Percentiles rank a stretch among this genome's conserved stretches.
Evolutionary conservation across 495 filamentous ascomycete species (phyloP).

Genomic region (Lasiosphaeria miniovina): DNA sequence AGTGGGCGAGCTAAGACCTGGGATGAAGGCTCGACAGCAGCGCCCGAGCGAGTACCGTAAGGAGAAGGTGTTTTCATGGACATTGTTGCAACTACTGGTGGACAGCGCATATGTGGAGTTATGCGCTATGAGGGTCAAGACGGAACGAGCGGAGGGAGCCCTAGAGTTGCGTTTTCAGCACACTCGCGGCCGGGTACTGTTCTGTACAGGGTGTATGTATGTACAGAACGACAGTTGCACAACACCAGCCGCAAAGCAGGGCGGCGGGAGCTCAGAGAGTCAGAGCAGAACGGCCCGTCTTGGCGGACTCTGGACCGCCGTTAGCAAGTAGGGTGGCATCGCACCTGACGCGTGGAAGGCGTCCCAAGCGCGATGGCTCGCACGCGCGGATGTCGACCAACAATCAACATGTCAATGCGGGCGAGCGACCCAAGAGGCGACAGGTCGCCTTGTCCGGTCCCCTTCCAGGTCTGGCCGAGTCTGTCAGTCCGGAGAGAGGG

Average conservation of each 20-base stretch:
- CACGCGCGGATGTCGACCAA: slow-evolving; percentile 17
- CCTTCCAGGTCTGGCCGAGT: background rate
- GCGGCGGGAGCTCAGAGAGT: no score
- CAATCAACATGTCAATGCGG: slow-evolving; percentile 28
- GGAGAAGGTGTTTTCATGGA: slow-evolving; percentile 3
- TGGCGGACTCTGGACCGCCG: slow-evolving; percentile 12
- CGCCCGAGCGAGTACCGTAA: background rate
- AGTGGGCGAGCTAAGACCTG: background rate
- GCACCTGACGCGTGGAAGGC: slow-evolving; percentile 24
- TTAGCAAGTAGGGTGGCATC: slow-evolving; percentile 19
- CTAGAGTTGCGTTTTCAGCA: slow-evolving; percentile 2
- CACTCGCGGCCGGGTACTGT: background rate
- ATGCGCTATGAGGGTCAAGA: slow-evolving; percentile 11
- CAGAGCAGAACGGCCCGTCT: background rate
- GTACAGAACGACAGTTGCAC: background rate
- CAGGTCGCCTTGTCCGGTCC: background rate
- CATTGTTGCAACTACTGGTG: slow-evolving; percentile 17
- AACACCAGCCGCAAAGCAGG: no score
- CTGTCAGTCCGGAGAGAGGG: no score
- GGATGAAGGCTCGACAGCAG: background rate
- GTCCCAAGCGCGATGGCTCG: slow-evolving; percentile 17
- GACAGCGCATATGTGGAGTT: slow-evolving; percentile 18
- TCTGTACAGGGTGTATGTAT: background rate
- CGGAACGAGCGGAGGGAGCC: slow-evolving; percentile 13
- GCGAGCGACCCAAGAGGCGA: background rate